Evolutionary conservation across 179 eudicot species (phyloP), one percentile per base, ranked within the genome.

Genomic region (Beta corolliflora): DNA sequence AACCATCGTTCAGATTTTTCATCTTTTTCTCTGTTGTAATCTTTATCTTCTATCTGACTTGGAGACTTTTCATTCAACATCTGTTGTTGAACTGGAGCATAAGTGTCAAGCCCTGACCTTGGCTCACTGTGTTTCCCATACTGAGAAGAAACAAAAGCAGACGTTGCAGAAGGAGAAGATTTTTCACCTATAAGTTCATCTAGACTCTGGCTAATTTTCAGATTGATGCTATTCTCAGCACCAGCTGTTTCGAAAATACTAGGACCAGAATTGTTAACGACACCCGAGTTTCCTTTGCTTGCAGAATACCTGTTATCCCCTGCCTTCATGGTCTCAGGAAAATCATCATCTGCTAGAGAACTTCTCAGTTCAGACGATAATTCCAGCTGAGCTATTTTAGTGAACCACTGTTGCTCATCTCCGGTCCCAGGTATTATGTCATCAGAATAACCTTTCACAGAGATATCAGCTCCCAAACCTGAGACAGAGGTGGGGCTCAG

Each of bases 1-100:
- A 88, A 86, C 97, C 92, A 90, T 60, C 82, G 86, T 75, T 88
- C 90, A 5, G 94, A 85, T 58, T 90, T 90, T 72, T 83, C 86
- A 67, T 78, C 85, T 80, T 77, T 81, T 46, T 81, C 88, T 61
- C 71, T 80, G 13, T 84, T 50, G 56, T 75, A 55, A 56, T 75
- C 82, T 73, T 76, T 65, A 72, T 70, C 53, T 48, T 60, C 76
- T 78, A 45, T 73, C 79, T 68, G 72, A 73, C 53, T 81, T 9
- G 70, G 70, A 54, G 79, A 29, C 61, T 79, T 81, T 76, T 83
- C 80, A 56, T 83, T 83, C 71, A 84, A 83, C 84, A 73, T 82
- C 46, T 86, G 87, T 71, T 79, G 79, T 55, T 84, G 89, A 77
- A 77, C 79, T 19, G 87, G 87, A 74, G 87, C 81, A 77, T 76